A percentile compares a stretch with the other conserved stretches of the same genome.
Conservation (phyloP, 257 asterid genomes). For the Plectranthus barbatus region DNA sequence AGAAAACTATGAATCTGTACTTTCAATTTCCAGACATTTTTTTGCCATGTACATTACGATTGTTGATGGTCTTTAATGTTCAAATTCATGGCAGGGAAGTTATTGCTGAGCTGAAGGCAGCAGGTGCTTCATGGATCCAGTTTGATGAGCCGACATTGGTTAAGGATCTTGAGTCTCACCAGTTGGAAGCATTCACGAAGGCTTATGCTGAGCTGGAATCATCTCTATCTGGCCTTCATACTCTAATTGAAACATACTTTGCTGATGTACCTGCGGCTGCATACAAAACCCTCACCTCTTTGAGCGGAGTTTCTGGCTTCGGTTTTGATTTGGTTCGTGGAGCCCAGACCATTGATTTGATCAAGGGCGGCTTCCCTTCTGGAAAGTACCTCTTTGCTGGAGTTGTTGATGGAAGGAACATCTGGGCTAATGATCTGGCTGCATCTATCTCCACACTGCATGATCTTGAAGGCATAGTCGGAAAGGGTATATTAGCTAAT, state of each 20-base stretch:
- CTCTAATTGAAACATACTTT: conserved; percentile 70
- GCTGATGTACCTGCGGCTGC: conserved; percentile 82
- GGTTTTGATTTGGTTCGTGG: conserved; percentile 97
- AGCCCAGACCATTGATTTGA: conserved; percentile 60
- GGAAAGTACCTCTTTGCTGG: conserved; percentile 95
- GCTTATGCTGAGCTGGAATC: conserved; percentile 78
- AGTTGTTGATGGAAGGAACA: conserved; percentile 96
- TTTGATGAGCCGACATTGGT: conserved; percentile 94
- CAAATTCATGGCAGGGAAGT: conserved; percentile 61
- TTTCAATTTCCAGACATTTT: not conserved
- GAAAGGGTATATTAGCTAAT: conserved; percentile 53
- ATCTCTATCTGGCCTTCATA: conserved; percentile 58
- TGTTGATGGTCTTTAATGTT: not conserved
- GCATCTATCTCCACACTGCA: conserved; percentile 56
- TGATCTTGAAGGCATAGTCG: conserved; percentile 74
- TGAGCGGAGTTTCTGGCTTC: conserved; percentile 63
- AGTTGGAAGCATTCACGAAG: conserved; percentile 76
- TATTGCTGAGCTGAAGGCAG: conserved; percentile 79
- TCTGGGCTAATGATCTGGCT: conserved; percentile 91
- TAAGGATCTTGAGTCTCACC: conserved; percentile 74
- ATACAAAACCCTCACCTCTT: conserved; percentile 62
- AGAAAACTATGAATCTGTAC: conserved; percentile 5
- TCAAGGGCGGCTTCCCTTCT: conserved; percentile 74
- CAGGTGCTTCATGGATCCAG: conserved; percentile 93
- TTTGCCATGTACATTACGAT: not conserved